Percentiles rank a stretch among this genome's conserved stretches.
phyloP scores from a whole-genome alignment of 129 eudicot genomes.

The Ambrosia trifida region DNA sequence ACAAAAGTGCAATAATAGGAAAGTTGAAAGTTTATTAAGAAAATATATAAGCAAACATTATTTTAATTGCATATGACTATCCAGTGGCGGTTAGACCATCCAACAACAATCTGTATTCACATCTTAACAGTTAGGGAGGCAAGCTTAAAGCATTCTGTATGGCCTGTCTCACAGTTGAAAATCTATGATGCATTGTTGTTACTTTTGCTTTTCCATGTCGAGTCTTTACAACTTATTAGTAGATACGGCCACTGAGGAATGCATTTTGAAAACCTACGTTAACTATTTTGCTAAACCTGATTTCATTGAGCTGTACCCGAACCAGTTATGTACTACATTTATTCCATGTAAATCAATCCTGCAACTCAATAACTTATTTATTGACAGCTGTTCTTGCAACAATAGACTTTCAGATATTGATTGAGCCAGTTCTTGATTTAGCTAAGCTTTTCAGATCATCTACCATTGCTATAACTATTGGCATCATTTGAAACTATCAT shows the following conservation, averaged over 20 bases:
- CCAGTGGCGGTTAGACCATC: too few species aligned
- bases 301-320: not conserved
- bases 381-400: not conserved
- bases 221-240: not conserved
- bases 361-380: not conserved
- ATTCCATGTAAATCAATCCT: not conserved
- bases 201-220: not conserved
- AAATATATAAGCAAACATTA: too few species aligned
- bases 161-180: not conserved
- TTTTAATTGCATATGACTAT: too few species aligned
- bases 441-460: constrained; percentile 8
- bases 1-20: too few species aligned
- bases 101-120: too few species aligned
- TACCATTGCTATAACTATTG: not conserved
- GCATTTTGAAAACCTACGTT: not conserved
- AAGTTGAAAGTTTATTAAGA: too few species aligned
- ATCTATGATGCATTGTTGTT: not conserved
- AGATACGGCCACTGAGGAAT: not conserved
- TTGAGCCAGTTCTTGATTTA: constrained; percentile 12
- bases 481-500: not conserved
- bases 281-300: not conserved
- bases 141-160: too few species aligned
- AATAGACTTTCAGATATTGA: not conserved
- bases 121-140: not conserved
- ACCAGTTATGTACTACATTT: not conserved